A percentile compares a stretch with the other conserved stretches of the same genome.
Evolutionary conservation across 305 asterid genomes (phyloP).

Genomic region (Solanum aculeatissimum): DNA sequence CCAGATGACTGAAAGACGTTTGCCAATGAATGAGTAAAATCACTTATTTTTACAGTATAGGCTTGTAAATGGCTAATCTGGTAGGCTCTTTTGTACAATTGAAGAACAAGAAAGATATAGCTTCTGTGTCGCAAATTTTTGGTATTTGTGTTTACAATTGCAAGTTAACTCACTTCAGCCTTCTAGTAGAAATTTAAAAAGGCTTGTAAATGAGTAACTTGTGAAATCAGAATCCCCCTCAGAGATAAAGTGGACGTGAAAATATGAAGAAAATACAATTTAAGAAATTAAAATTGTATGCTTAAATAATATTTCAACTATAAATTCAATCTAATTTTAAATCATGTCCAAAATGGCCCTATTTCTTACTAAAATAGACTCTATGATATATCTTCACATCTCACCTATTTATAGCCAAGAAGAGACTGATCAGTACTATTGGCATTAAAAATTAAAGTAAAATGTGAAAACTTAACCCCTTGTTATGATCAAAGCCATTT

Average conservation of each 20-base stretch:
- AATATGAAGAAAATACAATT: too few species aligned
- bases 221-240: too few species aligned
- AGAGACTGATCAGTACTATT: neutral
- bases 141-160: too few species aligned
- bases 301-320: too few species aligned
- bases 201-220: too few species aligned
- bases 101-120: neutral
- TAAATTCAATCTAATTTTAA: too few species aligned
- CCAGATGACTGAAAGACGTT: neutral
- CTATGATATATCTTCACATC: neutral
- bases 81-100: neutral
- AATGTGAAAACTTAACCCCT: neutral
- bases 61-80: conserved; percentile 1
- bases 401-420: neutral
- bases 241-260: neutral
- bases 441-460: neutral
- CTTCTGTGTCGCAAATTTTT: too few species aligned
- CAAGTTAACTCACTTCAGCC: too few species aligned
- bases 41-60: neutral
- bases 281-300: too few species aligned
- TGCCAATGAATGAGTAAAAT: neutral
- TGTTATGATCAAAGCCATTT: neutral
- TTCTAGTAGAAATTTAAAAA: too few species aligned
- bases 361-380: neutral
- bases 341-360: too few species aligned